Evolutionary conservation across 495 filamentous ascomycete species (phyloP), one percentile per base, ranked within the genome.

Genomic region (Tuber umbilicatum): DNA sequence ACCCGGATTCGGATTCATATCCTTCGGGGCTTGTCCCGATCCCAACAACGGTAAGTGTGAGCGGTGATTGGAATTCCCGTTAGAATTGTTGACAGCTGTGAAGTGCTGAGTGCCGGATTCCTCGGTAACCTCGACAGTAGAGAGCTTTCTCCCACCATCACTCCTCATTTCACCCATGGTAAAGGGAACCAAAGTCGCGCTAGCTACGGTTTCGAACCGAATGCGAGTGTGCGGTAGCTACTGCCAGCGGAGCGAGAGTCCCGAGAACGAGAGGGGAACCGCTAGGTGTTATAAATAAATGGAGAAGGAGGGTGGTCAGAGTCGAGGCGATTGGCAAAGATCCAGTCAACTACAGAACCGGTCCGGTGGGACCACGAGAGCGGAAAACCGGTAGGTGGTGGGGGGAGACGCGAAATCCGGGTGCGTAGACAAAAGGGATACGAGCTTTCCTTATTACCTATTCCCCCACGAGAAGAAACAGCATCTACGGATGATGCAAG

Each of bases 31-130:
- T 39, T 75, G 75, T 39, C 41, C 70, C 21, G 70, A 10, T 41
- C 60, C 75, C 60, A 80, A 74, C 55, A 70, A 47, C 38, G 77
- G 75, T 23, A 74, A 73, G 4, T 78, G 77, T 69, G 75, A 31
- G n/a, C 77, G 77, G 45, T 79, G 77, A 60, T 68, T 76, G 21
- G 68, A 74, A 47, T 73, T 73, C 37, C 74, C 71, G 14, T 68
- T 73, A 35, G 39, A 73, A 70, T 78, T 81, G 75, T 81, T 81
- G 23, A 81, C 79, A 35, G 79, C 78, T 3, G 79, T 81, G 37
- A 81, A 81, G 43, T 75, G 76, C 68, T 77, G 78, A 17, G 78
- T 74, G 45, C 72, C 76, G 2, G 75, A 67, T 38, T 80, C 74
- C 64, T 80, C 78, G 60, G 71, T 77, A 69, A 35, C 21, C 17